Evolutionary conservation across 139 green algal genomes (phyloP).

Genomic region (Chlamydomonas eustigma): DNA sequence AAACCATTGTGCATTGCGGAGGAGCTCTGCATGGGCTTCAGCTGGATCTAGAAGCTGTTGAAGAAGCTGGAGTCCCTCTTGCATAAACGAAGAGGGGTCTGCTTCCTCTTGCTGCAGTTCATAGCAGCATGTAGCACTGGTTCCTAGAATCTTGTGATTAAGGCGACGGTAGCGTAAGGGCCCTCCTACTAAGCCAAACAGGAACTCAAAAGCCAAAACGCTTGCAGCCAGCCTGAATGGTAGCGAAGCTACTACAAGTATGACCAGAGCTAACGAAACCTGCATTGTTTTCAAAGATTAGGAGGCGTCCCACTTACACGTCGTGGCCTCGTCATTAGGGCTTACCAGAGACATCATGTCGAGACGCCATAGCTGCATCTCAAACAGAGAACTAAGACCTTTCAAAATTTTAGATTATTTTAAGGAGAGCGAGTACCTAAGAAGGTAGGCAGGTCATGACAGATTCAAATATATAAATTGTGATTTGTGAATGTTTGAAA

Average conservation of each 20-base stretch:
- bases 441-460: no score
- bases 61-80: slow-evolving; percentile 1
- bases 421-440: no score
- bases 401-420: no score
- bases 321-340: not conserved
- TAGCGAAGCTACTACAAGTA: slow-evolving; percentile 3
- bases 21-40: slow-evolving; percentile 21
- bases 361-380: slow-evolving; percentile 30
- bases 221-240: slow-evolving; percentile 1
- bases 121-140: no score
- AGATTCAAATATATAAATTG: no score
- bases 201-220: slow-evolving; percentile 16
- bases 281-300: slow-evolving; percentile 13
- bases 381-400: no score
- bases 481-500: no score
- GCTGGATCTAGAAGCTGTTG: slow-evolving; percentile 1
- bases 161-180: slow-evolving; percentile 3
- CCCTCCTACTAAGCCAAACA: slow-evolving; percentile 4
- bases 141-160: not conserved
- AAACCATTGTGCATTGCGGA: not conserved
- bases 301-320: no score
- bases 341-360: slow-evolving; percentile 20
- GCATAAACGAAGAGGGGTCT: not conserved
- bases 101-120: no score
- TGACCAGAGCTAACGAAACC: slow-evolving; percentile 25